Evolutionary conservation across 352 stramenopile genomes (phyloP).

Genomic region (Saprolegnia diclina): DNA sequence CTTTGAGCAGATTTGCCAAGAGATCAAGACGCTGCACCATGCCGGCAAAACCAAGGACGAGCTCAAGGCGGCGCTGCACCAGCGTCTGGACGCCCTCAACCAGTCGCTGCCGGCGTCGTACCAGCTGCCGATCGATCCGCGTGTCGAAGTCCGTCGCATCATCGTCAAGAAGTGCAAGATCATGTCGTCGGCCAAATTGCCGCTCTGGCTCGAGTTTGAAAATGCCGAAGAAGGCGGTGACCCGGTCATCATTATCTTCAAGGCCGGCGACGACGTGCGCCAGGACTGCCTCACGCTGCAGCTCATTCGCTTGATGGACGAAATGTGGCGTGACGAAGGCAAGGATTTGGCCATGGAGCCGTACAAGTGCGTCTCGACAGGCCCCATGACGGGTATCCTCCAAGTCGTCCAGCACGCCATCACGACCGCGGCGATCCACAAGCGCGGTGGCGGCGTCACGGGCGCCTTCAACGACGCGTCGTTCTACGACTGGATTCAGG

Average conservation of each 20-base stretch:
- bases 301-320: conserved; percentile 89
- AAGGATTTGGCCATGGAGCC: conserved; percentile 90
- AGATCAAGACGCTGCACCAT: conserved; percentile 80
- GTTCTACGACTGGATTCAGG: conserved; percentile 28
- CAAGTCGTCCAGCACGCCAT: conserved; percentile 89
- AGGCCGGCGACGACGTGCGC: conserved; percentile 90
- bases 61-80: conserved; percentile 76
- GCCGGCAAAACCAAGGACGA: conserved; percentile 48
- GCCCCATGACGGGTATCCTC: conserved; percentile 86
- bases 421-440: conserved; percentile 87
- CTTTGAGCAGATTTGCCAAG: conserved; percentile 78
- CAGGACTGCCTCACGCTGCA: conserved; percentile 93
- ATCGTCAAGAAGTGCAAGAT: conserved; percentile 83
- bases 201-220: conserved; percentile 84
- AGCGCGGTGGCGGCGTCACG: conserved; percentile 57
- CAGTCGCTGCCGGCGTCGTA: conserved; percentile 80
- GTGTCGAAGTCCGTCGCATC: conserved; percentile 82
- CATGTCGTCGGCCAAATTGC: conserved; percentile 88
- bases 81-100: conserved; percentile 73
- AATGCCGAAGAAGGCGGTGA: conserved; percentile 68
- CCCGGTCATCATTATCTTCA: conserved; percentile 89
- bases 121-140: conserved; percentile 80
- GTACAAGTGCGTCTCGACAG: conserved; percentile 88
- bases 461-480: conserved; percentile 28
- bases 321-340: conserved; percentile 89